These are phyloP conservation scores for Colletotrichum simmondsii DNA, from an alignment of 2,329 filamentous ascomycete species.

Conservation along the genomic window DNA sequence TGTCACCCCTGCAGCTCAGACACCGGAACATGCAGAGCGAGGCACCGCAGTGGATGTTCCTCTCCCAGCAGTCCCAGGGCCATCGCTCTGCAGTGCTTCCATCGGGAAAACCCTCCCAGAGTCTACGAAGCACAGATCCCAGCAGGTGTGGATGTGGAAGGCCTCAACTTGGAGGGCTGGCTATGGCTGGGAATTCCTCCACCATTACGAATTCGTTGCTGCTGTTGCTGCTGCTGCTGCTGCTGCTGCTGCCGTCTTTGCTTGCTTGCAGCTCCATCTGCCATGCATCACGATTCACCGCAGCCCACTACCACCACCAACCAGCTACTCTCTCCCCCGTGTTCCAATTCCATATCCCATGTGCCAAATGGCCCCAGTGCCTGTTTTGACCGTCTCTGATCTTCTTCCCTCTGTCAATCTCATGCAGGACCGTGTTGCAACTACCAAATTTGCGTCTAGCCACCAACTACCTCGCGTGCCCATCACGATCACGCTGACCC, in stretches of 20 bases:
- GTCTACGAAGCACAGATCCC: background rate
- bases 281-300: background rate
- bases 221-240: too few relatives aligned
- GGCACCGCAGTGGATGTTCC: constrained; percentile 2
- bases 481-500: constrained; percentile 20
- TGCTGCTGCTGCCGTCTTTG: background rate
- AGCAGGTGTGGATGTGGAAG: constrained; percentile 20
- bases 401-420: background rate
- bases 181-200: constrained; percentile 8
- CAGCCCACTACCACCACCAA: background rate
- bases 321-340: background rate
- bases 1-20: constrained; percentile 27
- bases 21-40: constrained; percentile 25
- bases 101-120: background rate
- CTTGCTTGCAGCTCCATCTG: background rate
- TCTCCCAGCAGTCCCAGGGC: background rate
- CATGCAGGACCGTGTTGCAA: background rate
- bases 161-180: constrained; percentile 25
- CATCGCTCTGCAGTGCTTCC: background rate
- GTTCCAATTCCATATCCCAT: background rate
- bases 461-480: background rate
- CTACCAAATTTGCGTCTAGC: background rate
- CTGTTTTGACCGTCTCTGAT: constrained; percentile 8
- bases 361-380: background rate
- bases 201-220: constrained; percentile 19